These are phyloP conservation scores for Coemansia sp. DNA, from an alignment of 192 early-diverging fungal genomes.

Conservation along the genomic window DNA sequence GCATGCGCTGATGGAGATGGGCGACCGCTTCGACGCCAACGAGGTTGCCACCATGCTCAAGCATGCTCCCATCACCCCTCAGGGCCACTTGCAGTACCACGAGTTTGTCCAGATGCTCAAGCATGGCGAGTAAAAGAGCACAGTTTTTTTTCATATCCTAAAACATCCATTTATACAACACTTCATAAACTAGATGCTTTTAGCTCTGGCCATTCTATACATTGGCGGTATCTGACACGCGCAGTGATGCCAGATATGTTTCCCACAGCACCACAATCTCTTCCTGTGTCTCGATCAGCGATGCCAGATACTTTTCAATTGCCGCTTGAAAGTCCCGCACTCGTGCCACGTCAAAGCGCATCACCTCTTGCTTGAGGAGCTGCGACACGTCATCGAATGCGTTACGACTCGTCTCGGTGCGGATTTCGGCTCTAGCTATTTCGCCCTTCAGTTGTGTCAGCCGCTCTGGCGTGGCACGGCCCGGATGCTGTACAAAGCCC, in stretches of 20 bases:
- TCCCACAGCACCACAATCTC: slow-evolving; percentile 63
- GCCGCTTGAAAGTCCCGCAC: slow-evolving; percentile 76
- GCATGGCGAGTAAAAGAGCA: slow-evolving; percentile 64
- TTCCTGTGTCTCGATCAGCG: slow-evolving; percentile 78
- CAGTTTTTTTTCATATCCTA: background rate
- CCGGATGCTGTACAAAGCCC: slow-evolving; percentile 54
- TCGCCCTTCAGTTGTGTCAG: slow-evolving; percentile 46
- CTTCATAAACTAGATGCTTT: background rate
- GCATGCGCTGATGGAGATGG: slow-evolving; percentile 91
- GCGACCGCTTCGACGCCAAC: slow-evolving; percentile 87
- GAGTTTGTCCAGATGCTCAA: slow-evolving; percentile 91
- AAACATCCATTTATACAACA: background rate
- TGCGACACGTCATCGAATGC: slow-evolving; percentile 77
- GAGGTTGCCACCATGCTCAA: slow-evolving; percentile 96
- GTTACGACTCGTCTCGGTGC: slow-evolving; percentile 49
- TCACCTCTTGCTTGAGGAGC: slow-evolving; percentile 69
- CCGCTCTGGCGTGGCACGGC: slow-evolving; percentile 31
- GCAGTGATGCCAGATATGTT: slow-evolving; percentile 42
- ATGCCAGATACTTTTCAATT: slow-evolving; percentile 68
- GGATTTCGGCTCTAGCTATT: slow-evolving; percentile 46
- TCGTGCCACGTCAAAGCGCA: slow-evolving; percentile 74
- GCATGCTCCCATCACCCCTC: slow-evolving; percentile 72
- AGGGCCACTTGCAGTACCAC: slow-evolving; percentile 84
- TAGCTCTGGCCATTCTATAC: background rate
- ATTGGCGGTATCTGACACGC: slow-evolving; percentile 18